phyloP scores from a whole-genome alignment of 768 basidiomycete genomes.

The Lactarius trivialis region DNA sequence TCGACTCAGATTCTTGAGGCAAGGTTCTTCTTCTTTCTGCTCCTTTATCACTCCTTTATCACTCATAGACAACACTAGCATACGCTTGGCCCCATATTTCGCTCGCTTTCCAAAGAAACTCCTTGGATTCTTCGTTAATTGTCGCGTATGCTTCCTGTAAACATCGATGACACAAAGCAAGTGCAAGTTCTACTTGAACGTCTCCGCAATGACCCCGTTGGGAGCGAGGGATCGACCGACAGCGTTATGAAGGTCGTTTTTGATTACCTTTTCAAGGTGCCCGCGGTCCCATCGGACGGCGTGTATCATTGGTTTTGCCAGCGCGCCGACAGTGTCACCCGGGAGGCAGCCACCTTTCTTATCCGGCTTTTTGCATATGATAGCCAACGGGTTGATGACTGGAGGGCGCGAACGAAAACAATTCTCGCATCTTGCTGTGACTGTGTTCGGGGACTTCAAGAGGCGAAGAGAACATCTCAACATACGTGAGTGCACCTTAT shows the following conservation, averaged over 20 bases:
- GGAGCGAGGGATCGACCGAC: conserved; percentile 43
- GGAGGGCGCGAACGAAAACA: conserved; percentile 50
- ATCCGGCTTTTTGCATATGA: conserved; percentile 78
- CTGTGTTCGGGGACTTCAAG: conserved; percentile 64
- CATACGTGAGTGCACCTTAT: conserved; percentile 54
- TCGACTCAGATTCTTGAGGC: background rate
- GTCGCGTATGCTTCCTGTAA: conserved; percentile 8
- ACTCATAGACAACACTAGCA: background rate
- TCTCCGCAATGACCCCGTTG: conserved; percentile 54
- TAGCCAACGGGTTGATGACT: conserved; percentile 48
- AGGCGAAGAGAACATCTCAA: conserved; percentile 56
- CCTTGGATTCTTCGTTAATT: background rate
- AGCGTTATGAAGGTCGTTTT: conserved; percentile 45
- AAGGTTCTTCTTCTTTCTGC: too few relatives aligned
- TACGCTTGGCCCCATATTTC: background rate
- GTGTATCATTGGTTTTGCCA: conserved; percentile 77
- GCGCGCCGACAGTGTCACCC: conserved; percentile 46
- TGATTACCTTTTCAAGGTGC: conserved; percentile 45
- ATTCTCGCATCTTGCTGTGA: conserved; percentile 59
- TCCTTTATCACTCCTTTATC: too few relatives aligned
- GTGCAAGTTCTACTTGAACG: conserved; percentile 45
- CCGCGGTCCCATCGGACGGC: conserved; percentile 27
- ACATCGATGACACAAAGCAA: conserved; percentile 22
- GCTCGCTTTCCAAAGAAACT: background rate
- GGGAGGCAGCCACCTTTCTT: conserved; percentile 72